Evolutionary conservation across 257 asterid species (phyloP).

Genomic region (Plantago ovata): DNA sequence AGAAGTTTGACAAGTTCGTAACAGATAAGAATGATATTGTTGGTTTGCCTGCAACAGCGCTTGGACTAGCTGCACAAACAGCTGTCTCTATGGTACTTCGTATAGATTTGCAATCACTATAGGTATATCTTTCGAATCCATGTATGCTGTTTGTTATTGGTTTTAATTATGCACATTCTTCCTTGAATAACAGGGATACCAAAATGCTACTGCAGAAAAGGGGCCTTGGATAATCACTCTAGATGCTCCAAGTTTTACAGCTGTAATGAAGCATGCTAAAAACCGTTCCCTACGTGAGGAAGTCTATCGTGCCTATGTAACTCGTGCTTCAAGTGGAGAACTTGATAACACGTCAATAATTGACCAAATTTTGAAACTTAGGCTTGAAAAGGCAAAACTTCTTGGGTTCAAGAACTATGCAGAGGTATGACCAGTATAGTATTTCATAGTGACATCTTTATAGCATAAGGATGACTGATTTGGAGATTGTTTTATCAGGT

Average conservation of each 20-base stretch:
- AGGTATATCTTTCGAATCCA: conserved; percentile 9
- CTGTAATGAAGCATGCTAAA: conserved; percentile 90
- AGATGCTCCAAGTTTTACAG: conserved; percentile 87
- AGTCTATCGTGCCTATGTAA: conserved; percentile 81
- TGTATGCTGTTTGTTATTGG: not conserved
- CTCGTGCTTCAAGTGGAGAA: conserved; percentile 92
- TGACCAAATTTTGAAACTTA: conserved; percentile 83
- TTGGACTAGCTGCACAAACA: conserved; percentile 97
- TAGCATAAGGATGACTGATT: conserved; percentile 23
- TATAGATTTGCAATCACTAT: not conserved
- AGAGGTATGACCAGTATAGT: conserved; percentile 47
- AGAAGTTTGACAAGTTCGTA: conserved; percentile 85
- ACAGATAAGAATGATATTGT: conserved; percentile 85
- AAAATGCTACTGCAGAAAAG: conserved; percentile 83
- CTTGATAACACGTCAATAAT: conserved; percentile 75
- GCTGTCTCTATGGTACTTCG: conserved; percentile 79
- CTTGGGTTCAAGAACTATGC: conserved; percentile 92
- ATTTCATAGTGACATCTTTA: not conserved
- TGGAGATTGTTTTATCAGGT: conserved; percentile 44
- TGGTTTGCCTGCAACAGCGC: conserved; percentile 82
- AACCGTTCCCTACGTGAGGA: conserved; percentile 89
- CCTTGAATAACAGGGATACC: conserved; percentile 65
- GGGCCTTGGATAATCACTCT: conserved; percentile 96
- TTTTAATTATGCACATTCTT: conserved; percentile 15
- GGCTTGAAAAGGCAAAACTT: conserved; percentile 91